Evolutionary conservation across 371 early-diverging fungal genomes (phyloP).

Genomic region (Massospora cicadina): DNA sequence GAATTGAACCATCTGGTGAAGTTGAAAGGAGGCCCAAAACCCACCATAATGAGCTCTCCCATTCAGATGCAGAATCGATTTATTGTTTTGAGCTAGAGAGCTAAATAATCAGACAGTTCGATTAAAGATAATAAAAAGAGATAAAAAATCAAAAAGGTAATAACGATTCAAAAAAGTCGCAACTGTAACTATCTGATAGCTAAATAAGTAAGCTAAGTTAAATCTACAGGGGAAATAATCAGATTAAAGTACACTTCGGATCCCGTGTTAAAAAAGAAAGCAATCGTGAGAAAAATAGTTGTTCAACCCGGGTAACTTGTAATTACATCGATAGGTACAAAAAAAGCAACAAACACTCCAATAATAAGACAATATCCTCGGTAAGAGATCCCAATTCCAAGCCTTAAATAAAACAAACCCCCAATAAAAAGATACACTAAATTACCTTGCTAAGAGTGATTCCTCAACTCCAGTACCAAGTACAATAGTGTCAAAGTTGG

Average conservation of each 20-base stretch:
- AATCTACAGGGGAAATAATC: background rate
- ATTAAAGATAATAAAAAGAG: background rate
- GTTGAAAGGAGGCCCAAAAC: background rate
- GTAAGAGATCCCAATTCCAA: no score
- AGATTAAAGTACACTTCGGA: no score
- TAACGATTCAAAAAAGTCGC: background rate
- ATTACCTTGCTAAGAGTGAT: background rate
- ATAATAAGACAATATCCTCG: no score
- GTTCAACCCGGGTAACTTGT: no score
- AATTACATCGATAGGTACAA: no score
- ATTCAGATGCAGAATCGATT: background rate
- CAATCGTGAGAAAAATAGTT: no score
- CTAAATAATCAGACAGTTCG: slow-evolving; percentile 17
- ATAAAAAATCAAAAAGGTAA: background rate
- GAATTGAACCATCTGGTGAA: background rate
- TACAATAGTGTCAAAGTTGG: background rate
- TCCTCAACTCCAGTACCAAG: background rate
- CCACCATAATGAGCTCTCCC: slow-evolving; percentile 1
- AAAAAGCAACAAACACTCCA: no score
- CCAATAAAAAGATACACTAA: background rate
- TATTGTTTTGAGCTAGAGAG: slow-evolving; percentile 1
- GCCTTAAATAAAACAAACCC: background rate
- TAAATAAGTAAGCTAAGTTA: background rate
- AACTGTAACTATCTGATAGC: background rate
- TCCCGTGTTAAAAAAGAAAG: no score